Base-by-base conservation (phyloP, 139 green algal species). In the Closterium sp. region DNA sequence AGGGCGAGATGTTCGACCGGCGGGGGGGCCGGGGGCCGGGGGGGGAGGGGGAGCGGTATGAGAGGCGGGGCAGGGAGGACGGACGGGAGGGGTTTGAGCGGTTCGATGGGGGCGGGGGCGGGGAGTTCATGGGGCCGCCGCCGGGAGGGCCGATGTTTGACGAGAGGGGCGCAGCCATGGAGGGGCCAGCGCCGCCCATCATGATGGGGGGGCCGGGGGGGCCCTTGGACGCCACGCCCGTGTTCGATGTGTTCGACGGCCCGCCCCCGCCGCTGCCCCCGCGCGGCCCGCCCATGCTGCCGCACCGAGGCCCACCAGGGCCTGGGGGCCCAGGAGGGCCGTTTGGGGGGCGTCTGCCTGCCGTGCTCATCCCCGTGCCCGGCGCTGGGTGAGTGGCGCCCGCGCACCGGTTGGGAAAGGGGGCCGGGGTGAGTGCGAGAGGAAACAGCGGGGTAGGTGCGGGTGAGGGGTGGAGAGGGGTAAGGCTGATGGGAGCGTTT, bases 311-410 rank as follows among this genome's bases (percentile, higher is more conserved):
- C 55, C 55, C 55, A 12, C 55, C 55, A 3, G 12, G 12, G 16
- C 55, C 55, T 2, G 12, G 12, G 16, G 55, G 12, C 55, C 55
- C 55, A 76, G 55, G 55, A 4, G 55, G 55, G 55, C 55, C 55
- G 55, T 76, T 76, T 76, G 55, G 55, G 2, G 55, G 12, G 55
- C 55, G 16, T 16, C 55, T 38, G n/a, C 90, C 90, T 2, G 87
- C 86, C 30, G 81, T 93, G 85, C 90, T 93, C 85, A 93, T 93
- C 28, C 90, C 90, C 28, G 34, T 93, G 33, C 90, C 90, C n/a
- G 90, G 90, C 89, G 90, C 90, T 36, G 90, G 90, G 90, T 93
- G 92, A 92, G 90, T 90, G 76, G 8, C 31, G 31, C 8, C 9
- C 12, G 86, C 16, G 2, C 2, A 19, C 16, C 2, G 55, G 12